Conservation (phyloP, 495 filamentous ascomycete genomes). For the Penicillium cosmopolitanum region DNA sequence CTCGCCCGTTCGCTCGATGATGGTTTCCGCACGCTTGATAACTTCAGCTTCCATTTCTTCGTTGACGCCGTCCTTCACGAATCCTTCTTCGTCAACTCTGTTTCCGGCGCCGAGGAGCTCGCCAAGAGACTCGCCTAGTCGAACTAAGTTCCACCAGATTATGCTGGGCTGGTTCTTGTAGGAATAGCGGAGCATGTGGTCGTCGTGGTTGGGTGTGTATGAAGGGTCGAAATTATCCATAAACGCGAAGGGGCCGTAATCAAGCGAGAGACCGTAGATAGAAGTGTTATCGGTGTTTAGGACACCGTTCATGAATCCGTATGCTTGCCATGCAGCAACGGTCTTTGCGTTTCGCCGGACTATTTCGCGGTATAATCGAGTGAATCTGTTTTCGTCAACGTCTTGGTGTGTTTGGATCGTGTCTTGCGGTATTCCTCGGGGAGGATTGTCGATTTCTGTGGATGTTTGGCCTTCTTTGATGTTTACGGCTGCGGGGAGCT, state of each 20-base stretch:
- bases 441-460: slow-evolving; percentile 46
- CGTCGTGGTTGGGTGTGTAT: slow-evolving; percentile 98
- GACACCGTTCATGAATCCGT: slow-evolving; percentile 97
- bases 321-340: slow-evolving; percentile 93
- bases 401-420: slow-evolving; percentile 65
- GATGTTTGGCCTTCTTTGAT: slow-evolving; percentile 33
- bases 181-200: slow-evolving; percentile 80
- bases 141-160: slow-evolving; percentile 98
- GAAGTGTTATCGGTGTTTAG: slow-evolving; percentile 97
- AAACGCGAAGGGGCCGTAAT: slow-evolving; percentile 96
- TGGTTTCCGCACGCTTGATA: slow-evolving; percentile 75
- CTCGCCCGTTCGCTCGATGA: slow-evolving; percentile 76
- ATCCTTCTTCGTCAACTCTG: slow-evolving; percentile 67
- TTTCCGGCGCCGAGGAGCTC: slow-evolving; percentile 80
- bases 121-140: slow-evolving; percentile 86
- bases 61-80: slow-evolving; percentile 70
- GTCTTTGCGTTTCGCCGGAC: slow-evolving; percentile 83
- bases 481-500: slow-evolving; percentile 61
- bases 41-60: slow-evolving; percentile 68
- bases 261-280: slow-evolving; percentile 82
- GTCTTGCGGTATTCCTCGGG: slow-evolving; percentile 55
- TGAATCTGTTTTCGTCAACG: slow-evolving; percentile 80
- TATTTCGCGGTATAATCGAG: slow-evolving; percentile 85
- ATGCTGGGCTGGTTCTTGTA: slow-evolving; percentile 95
- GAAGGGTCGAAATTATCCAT: slow-evolving; percentile 92